These are phyloP conservation scores for Vanderwaltozyma yarrowii DNA, from an alignment of 805 yeast species.

Conservation along the genomic window DNA sequence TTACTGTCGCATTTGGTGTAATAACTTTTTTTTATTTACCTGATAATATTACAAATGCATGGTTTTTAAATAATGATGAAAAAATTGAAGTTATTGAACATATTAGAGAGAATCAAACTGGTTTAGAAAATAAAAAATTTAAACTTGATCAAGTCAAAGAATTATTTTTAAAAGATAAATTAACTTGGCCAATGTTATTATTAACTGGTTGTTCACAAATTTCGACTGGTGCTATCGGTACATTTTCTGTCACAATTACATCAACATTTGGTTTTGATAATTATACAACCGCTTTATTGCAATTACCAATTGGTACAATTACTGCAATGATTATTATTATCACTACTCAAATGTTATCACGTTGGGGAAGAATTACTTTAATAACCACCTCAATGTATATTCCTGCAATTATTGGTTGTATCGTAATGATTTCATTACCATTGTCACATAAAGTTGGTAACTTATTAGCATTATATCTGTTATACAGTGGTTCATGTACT, in stretches of 20 bases:
- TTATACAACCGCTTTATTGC: slow-evolving; percentile 38
- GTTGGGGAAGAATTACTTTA: slow-evolving; percentile 29
- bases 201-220: slow-evolving; percentile 39
- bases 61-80: slow-evolving; percentile 33
- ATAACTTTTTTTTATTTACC: slow-evolving; percentile 38
- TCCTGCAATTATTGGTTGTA: slow-evolving; percentile 42
- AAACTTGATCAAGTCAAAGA: slow-evolving; percentile 38
- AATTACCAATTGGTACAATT: slow-evolving; percentile 48
- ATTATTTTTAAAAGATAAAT: slow-evolving; percentile 35
- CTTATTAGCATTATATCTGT: slow-evolving; percentile 39
- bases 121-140: slow-evolving; percentile 39
- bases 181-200: slow-evolving; percentile 42
- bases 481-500: slow-evolving; percentile 46
- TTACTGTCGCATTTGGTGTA: slow-evolving; percentile 42
- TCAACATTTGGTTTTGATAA: slow-evolving; percentile 39
- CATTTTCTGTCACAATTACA: slow-evolving; percentile 45
- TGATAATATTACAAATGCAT: slow-evolving; percentile 35
- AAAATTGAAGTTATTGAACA: slow-evolving; percentile 38
- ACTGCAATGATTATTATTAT: slow-evolving; percentile 34
- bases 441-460: slow-evolving; percentile 35
- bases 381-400: slow-evolving; percentile 32
- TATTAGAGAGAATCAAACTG: slow-evolving; percentile 41
- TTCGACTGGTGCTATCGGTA: slow-evolving; percentile 42
- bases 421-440: slow-evolving; percentile 33
- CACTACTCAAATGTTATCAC: slow-evolving; percentile 31